These are phyloP conservation scores for Candida golubevii DNA, from an alignment of 805 yeast species.

Conservation along the genomic window DNA sequence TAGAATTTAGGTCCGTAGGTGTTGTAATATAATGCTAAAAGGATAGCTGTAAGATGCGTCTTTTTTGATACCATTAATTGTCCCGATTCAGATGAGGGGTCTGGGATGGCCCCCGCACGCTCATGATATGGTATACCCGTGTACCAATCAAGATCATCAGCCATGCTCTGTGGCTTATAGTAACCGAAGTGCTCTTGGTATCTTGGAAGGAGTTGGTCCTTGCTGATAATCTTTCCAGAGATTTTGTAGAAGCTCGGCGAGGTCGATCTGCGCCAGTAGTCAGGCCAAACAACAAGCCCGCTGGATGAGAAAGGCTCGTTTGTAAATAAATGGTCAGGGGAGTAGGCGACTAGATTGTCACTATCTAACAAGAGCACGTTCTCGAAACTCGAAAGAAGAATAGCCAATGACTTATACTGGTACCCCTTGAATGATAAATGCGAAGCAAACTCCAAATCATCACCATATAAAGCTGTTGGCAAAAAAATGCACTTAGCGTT, in stretches of 20 bases:
- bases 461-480: slow-evolving; percentile 26
- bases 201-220: slow-evolving; percentile 25
- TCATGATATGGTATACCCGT: slow-evolving; percentile 51
- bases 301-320: slow-evolving; percentile 49
- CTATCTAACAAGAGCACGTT: slow-evolving; percentile 70
- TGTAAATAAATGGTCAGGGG: slow-evolving; percentile 57
- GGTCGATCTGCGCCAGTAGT: slow-evolving; percentile 82
- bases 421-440: slow-evolving; percentile 40
- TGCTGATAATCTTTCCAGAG: slow-evolving; percentile 46
- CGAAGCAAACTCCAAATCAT: slow-evolving; percentile 17
- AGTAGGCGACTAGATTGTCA: slow-evolving; percentile 66
- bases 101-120: slow-evolving; percentile 63
- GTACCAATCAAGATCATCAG: slow-evolving; percentile 7
- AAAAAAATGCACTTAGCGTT: slow-evolving; percentile 37
- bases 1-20: slow-evolving; percentile 44
- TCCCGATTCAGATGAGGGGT: slow-evolving; percentile 67
- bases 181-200: slow-evolving; percentile 26
- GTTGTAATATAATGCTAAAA: slow-evolving; percentile 63
- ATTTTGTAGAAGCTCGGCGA: slow-evolving; percentile 69
- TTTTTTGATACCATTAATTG: slow-evolving; percentile 57
- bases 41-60: slow-evolving; percentile 52
- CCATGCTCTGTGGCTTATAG: slow-evolving; percentile 8
- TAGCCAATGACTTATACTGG: slow-evolving; percentile 41
- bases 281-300: slow-evolving; percentile 77
- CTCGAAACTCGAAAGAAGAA: slow-evolving; percentile 51